These are phyloP conservation scores for Trametes cubensis DNA, from an alignment of 768 basidiomycete genomes.

Conservation along the genomic window DNA sequence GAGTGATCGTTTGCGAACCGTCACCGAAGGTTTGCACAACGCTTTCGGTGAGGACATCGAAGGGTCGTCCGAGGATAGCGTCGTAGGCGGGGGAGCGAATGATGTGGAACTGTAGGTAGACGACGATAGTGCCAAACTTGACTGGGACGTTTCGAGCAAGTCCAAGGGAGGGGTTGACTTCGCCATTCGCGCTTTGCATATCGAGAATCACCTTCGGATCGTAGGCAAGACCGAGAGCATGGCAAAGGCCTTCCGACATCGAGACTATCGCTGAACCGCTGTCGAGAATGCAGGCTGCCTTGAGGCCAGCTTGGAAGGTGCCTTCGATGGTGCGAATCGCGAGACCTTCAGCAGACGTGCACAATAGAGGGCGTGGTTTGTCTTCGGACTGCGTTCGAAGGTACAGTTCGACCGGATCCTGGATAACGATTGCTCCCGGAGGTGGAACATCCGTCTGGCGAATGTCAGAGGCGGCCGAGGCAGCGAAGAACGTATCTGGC, in stretches of 20 bases:
- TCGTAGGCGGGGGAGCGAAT: conserved; percentile 17
- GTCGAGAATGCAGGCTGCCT: conserved; percentile 27
- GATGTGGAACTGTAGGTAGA: conserved; percentile 17
- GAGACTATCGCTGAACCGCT: conserved; percentile 29
- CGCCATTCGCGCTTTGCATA: conserved; percentile 25
- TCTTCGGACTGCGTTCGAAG: background rate
- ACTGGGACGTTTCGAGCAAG: conserved; percentile 23
- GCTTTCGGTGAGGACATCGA: conserved; percentile 14
- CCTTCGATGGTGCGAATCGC: conserved; percentile 23
- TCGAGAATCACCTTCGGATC: conserved; percentile 17
- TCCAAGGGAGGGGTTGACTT: conserved; percentile 15
- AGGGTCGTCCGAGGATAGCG: conserved; percentile 13
- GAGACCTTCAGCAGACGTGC: conserved; percentile 16
- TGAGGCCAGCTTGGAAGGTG: conserved; percentile 9
- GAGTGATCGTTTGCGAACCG: conserved; percentile 7
- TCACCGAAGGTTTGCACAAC: conserved; percentile 1
- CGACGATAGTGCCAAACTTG: conserved; percentile 4
- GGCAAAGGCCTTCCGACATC: conserved; percentile 28
- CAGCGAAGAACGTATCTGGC: background rate
- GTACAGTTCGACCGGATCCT: conserved; percentile 21
- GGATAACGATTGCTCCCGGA: conserved; percentile 12
- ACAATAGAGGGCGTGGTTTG: background rate
- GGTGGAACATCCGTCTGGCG: background rate
- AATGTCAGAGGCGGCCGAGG: background rate
- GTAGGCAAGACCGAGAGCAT: conserved; percentile 18